These are phyloP conservation scores for Botrytis byssoidea DNA, from an alignment of 2,329 filamentous ascomycete genomes.

Conservation along the genomic window DNA sequence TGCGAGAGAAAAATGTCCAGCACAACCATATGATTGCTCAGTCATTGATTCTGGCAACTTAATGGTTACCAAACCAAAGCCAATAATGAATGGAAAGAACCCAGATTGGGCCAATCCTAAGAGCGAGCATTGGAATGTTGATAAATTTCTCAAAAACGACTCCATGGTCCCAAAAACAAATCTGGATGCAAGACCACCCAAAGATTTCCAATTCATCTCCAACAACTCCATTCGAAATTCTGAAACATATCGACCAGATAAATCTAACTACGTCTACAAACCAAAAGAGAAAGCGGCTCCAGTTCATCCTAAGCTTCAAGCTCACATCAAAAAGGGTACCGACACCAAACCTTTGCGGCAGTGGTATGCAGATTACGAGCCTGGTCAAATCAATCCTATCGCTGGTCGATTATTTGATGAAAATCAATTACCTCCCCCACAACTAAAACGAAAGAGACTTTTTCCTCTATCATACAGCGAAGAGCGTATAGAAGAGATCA, in stretches of 20 bases:
- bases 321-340: slow-evolving; percentile 31
- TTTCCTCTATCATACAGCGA: slow-evolving; percentile 4
- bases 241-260: slow-evolving; percentile 1
- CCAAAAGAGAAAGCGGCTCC: not conserved
- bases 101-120: slow-evolving; percentile 28
- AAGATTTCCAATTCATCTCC: slow-evolving; percentile 4
- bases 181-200: slow-evolving; percentile 14
- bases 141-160: slow-evolving; percentile 26
- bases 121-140: slow-evolving; percentile 28
- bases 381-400: slow-evolving; percentile 26
- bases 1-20: slow-evolving; percentile 1
- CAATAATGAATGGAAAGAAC: not conserved
- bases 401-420: slow-evolving; percentile 25
- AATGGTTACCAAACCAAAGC: not conserved
- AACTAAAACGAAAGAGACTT: slow-evolving; percentile 6
- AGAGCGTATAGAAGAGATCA: not conserved
- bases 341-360: slow-evolving; percentile 17
- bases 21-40: not conserved
- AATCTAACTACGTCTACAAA: not conserved
- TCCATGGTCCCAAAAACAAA: not conserved
- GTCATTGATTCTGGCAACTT: not conserved
- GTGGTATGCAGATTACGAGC: slow-evolving; percentile 29
- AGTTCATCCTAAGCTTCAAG: slow-evolving; percentile 31
- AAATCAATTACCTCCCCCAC: slow-evolving; percentile 2
- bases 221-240: slow-evolving; percentile 1